These are phyloP conservation scores for Paratinospora sagittata DNA, from an alignment of 164 flowering plant species.

Conservation along the genomic window DNA sequence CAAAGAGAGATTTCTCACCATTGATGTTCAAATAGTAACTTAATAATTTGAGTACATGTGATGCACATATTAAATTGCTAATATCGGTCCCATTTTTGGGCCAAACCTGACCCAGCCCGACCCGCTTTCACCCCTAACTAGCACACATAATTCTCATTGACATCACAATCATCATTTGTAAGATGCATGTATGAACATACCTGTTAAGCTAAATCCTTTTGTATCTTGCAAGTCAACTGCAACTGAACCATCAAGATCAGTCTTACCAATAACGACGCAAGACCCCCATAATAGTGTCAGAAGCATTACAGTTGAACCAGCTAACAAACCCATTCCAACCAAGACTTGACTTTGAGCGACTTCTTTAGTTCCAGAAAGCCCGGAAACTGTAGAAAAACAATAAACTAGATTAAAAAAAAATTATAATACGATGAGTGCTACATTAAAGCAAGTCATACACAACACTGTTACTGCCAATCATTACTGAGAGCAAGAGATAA, in stretches of 20 bases:
- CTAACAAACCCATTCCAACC: conserved; percentile 95
- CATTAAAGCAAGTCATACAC: neutral
- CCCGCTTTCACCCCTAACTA: no score
- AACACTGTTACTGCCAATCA: neutral
- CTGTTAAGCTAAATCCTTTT: conserved; percentile 39
- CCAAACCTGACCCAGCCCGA: no score
- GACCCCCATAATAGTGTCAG: conserved; percentile 86
- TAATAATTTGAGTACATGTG: no score
- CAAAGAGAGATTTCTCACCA: no score
- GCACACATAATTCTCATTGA: neutral
- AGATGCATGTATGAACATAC: conserved; percentile 26
- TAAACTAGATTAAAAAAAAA: neutral
- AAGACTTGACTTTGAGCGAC: conserved; percentile 84
- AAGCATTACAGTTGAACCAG: conserved; percentile 98
- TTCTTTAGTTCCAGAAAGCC: conserved; percentile 69
- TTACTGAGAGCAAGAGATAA: neutral
- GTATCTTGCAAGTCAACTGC: conserved; percentile 44
- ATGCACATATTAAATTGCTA: no score
- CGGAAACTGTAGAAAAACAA: conserved; percentile 61
- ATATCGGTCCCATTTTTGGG: no score
- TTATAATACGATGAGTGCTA: neutral
- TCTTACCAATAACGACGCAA: conserved; percentile 78
- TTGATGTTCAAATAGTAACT: no score
- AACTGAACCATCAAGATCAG: conserved; percentile 46
- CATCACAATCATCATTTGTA: neutral